Percentiles rank a stretch among this genome's conserved stretches.
Evolutionary conservation across 352 stramenopile genomes (phyloP).

Genomic region (Globisporangium radiosum): DNA sequence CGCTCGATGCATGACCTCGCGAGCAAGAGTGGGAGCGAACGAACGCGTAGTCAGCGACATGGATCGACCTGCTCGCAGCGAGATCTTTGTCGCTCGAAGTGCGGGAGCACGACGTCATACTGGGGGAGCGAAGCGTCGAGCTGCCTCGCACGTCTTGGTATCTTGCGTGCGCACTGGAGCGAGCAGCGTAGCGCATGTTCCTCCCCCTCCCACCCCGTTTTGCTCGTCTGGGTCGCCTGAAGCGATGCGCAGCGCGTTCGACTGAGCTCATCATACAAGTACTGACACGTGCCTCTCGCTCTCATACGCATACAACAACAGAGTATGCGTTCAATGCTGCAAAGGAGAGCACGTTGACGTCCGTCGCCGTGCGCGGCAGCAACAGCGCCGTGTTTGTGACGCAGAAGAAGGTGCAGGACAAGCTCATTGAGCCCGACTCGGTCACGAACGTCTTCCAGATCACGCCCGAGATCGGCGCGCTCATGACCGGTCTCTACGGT

Average conservation of each 20-base stretch:
- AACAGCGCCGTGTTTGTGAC: slow-evolving; percentile 95
- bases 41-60: too few species aligned
- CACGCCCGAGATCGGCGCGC: slow-evolving; percentile 92
- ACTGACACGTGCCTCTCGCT: too few species aligned
- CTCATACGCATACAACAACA: slow-evolving; percentile 12
- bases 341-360: slow-evolving; percentile 91
- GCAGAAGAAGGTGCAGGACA: slow-evolving; percentile 98
- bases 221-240: too few species aligned
- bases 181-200: too few species aligned
- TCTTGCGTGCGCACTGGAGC: too few species aligned
- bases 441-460: slow-evolving; percentile 97
- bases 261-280: too few species aligned
- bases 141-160: too few species aligned
- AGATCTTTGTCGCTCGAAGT: slow-evolving; percentile 9
- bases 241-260: too few species aligned
- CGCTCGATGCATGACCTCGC: not conserved
- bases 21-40: too few species aligned
- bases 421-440: slow-evolving; percentile 92
- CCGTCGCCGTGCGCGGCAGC: slow-evolving; percentile 92
- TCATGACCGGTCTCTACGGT: slow-evolving; percentile 93
- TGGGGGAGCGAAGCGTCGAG: not conserved
- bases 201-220: too few species aligned
- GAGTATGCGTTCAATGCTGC: slow-evolving; percentile 99
- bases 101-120: not conserved
- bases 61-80: not conserved